Evolutionary conservation across 179 eudicot species (phyloP).

Genomic region (Pouteria campechiana): DNA sequence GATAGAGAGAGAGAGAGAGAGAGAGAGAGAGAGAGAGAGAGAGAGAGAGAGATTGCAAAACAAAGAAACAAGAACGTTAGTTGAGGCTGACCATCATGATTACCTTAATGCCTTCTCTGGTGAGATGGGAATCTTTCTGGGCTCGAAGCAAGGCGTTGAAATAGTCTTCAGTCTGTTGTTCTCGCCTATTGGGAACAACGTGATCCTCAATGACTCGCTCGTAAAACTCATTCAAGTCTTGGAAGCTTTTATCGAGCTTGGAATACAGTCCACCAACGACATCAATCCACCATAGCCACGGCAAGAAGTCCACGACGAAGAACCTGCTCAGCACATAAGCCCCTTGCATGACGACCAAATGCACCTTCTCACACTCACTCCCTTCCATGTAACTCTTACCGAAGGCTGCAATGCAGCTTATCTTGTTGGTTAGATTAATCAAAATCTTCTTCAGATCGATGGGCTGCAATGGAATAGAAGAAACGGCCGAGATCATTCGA

Average conservation of each 20-base stretch:
- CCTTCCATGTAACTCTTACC: background rate
- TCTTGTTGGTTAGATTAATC: background rate
- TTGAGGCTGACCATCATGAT: conserved; percentile 3
- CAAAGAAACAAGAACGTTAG: no score
- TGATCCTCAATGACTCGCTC: conserved; percentile 10
- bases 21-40: no score
- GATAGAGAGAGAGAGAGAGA: no score
- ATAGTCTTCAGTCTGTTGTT: conserved; percentile 3
- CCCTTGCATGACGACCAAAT: background rate
- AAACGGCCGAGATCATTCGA: conserved; percentile 1
- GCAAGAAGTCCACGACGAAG: conserved; percentile 6
- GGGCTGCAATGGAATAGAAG: background rate
- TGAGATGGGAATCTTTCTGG: conserved; percentile 1
- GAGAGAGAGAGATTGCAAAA: no score
- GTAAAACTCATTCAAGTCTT: background rate
- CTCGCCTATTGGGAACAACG: background rate
- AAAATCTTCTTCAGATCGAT: background rate
- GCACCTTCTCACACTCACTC: background rate
- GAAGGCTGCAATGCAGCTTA: background rate
- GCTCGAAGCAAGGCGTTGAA: conserved; percentile 8
- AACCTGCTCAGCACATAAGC: background rate
- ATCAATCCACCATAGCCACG: conserved; percentile 1
- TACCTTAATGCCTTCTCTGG: conserved; percentile 8
- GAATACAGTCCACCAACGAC: conserved; percentile 3
- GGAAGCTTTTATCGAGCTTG: conserved; percentile 5